Percentiles rank a stretch among this genome's conserved stretches.
phyloP scores from a whole-genome alignment of 768 basidiomycete species.

The Leccinum longicurvipes region DNA sequence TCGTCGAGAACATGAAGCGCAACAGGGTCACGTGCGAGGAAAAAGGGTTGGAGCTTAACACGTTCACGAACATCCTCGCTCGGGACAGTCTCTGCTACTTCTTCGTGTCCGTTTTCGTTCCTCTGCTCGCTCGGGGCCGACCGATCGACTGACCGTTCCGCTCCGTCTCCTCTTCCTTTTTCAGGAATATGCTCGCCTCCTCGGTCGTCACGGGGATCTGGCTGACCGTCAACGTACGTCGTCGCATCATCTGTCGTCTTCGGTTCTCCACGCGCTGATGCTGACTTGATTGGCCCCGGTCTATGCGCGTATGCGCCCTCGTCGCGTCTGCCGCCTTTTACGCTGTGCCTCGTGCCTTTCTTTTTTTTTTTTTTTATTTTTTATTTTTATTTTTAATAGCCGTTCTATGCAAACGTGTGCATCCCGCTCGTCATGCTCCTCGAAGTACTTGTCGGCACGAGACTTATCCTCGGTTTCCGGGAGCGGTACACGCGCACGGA shows the following conservation, averaged over 20 bases:
- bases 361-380: too few relatives aligned
- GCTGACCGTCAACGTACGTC: slow-evolving; percentile 23
- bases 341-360: neutral
- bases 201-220: slow-evolving; percentile 28
- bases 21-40: neutral
- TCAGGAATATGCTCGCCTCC: slow-evolving; percentile 25
- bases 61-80: slow-evolving; percentile 23
- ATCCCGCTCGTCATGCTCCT: slow-evolving; percentile 31
- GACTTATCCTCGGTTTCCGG: slow-evolving; percentile 32
- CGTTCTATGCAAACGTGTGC: slow-evolving; percentile 28
- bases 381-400: too few relatives aligned
- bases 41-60: slow-evolving; percentile 7
- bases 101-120: slow-evolving; percentile 22
- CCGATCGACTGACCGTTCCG: neutral
- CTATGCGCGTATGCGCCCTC: neutral
- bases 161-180: neutral
- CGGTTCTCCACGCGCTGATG: neutral
- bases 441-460: slow-evolving; percentile 29
- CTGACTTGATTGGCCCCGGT: neutral
- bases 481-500: slow-evolving; percentile 25
- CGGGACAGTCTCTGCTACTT: slow-evolving; percentile 33
- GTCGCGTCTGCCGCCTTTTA: neutral
- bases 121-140: too few relatives aligned
- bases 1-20: slow-evolving; percentile 8
- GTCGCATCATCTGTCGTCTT: neutral